Base-by-base conservation (phyloP, 2,329 filamentous ascomycete species). In the Helminthosporium solani region DNA sequence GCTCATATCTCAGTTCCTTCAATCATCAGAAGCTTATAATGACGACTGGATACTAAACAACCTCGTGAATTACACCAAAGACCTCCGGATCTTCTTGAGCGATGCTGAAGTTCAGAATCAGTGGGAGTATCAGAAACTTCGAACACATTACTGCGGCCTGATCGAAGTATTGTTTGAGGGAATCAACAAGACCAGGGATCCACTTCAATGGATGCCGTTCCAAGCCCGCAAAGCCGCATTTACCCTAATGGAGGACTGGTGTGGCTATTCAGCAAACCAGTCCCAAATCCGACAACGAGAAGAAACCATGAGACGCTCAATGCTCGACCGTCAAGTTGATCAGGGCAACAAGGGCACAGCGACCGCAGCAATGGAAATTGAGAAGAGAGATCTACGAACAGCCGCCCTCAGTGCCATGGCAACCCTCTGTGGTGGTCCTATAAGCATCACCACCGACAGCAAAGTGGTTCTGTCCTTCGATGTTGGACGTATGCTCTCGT, bases 201-300 rank as follows among this genome's bases (percentile, higher is more conserved):
- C 90, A 1, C 86, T 89, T 3, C 82, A 90, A 25, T 99, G 94
- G 92, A 94, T 99, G 83, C 91, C 94, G 0, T 99, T 99, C 63
- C 94, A 99, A 67, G 89, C 91, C 11, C 81, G 95, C 33, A 96
- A 96, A 66, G 96, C 94, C 4, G 88, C 92, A 0, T 99, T 99
- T 64, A 86, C 91, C 0, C 75, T 99, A 38, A 97, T 99, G 91
- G 94, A 99, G 70, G 92, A 97, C 55, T 99, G 95, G 95, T 99
- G 94, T 66, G 94, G 94, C 2, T 96, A 95, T 67, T 96, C 91
- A 7, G 90, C 91, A 0, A 96, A 96, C 54, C 90, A 95, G 65
- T 78, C 75, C 12, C 88, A 95, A 54, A 88, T 96, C 33, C 82
- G 85, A 4, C 84, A 86, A 47, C 81, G 90, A 50, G 91, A 96